Conservation (phyloP, 2,329 filamentous ascomycete species). For the Colletotrichum noveboracense region DNA sequence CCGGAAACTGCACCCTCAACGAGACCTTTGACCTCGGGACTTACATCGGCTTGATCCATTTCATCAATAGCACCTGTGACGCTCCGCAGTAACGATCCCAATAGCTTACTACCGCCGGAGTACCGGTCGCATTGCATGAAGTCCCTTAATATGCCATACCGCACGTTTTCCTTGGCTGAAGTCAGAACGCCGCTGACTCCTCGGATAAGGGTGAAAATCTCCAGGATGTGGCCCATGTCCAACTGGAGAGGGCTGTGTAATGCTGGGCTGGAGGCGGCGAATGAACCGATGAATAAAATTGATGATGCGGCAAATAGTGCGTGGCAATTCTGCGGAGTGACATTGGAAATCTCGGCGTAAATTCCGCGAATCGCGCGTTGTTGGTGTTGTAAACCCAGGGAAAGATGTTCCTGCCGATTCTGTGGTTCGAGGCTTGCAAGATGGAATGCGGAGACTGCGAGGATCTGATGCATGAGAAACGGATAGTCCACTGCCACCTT, state of each 20-base stretch:
- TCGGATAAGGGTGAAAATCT: background rate
- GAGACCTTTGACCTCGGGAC: background rate
- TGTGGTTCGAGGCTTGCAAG: background rate
- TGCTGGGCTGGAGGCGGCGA: background rate
- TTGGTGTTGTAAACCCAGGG: background rate
- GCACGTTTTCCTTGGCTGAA: background rate
- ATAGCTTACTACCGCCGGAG: background rate
- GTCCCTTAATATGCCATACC: background rate
- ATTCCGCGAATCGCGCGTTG: background rate
- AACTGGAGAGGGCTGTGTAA: rapidly evolving
- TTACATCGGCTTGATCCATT: background rate
- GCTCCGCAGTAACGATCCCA: background rate
- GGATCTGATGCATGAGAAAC: background rate
- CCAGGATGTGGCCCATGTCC: background rate
- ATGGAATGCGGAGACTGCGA: background rate
- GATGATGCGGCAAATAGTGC: background rate
- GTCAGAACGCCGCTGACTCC: background rate
- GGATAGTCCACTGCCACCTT: background rate
- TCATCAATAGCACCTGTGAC: background rate
- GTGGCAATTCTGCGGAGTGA: background rate
- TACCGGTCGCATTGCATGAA: background rate
- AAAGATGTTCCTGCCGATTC: background rate
- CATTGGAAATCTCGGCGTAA: background rate
- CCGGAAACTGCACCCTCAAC: background rate
- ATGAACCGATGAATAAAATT: background rate